Percentiles rank a stretch among this genome's conserved stretches.
These are phyloP conservation scores for Coleophoma crateriformis DNA, from an alignment of 2,329 filamentous ascomycete species.

Conservation along the genomic window DNA sequence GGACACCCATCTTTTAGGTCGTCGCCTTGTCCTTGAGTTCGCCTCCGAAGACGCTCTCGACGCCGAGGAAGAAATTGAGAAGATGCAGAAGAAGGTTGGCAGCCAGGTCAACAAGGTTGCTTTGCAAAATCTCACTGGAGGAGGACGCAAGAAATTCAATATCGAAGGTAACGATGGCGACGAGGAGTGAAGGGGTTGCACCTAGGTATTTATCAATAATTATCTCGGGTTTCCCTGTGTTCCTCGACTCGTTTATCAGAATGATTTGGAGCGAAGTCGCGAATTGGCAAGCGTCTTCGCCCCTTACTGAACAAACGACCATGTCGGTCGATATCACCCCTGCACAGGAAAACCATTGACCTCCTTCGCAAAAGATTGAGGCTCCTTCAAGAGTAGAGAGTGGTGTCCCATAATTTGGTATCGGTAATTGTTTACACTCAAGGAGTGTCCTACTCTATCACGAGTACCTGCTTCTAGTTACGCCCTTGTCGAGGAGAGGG, in stretches of 20 bases:
- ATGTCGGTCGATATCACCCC: slow-evolving; percentile 3
- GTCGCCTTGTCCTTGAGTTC: slow-evolving; percentile 85
- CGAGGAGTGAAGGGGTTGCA: slow-evolving; percentile 31
- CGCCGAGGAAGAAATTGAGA: slow-evolving; percentile 91
- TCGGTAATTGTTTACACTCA: neutral
- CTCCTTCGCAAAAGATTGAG: neutral
- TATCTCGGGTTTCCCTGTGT: neutral
- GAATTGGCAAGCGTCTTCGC: slow-evolving; percentile 1
- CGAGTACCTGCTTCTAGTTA: neutral
- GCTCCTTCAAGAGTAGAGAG: neutral
- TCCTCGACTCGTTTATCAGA: neutral
- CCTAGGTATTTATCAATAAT: slow-evolving; percentile 15
- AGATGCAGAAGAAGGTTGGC: slow-evolving; percentile 94
- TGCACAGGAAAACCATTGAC: neutral
- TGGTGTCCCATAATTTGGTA: neutral
- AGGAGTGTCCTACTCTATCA: neutral
- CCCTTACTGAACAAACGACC: slow-evolving; percentile 7
- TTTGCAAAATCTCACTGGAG: slow-evolving; percentile 79
- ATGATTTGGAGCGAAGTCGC: no score
- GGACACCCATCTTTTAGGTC: slow-evolving; percentile 88
- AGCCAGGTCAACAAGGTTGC: slow-evolving; percentile 87
- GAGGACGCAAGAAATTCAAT: slow-evolving; percentile 82
- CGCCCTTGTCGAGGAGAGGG: neutral
- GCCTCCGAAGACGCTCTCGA: slow-evolving; percentile 84
- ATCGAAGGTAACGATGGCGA: slow-evolving; percentile 63